Base-by-base conservation (phyloP, 306 rosid genomes). In the Prunus mira region DNA sequence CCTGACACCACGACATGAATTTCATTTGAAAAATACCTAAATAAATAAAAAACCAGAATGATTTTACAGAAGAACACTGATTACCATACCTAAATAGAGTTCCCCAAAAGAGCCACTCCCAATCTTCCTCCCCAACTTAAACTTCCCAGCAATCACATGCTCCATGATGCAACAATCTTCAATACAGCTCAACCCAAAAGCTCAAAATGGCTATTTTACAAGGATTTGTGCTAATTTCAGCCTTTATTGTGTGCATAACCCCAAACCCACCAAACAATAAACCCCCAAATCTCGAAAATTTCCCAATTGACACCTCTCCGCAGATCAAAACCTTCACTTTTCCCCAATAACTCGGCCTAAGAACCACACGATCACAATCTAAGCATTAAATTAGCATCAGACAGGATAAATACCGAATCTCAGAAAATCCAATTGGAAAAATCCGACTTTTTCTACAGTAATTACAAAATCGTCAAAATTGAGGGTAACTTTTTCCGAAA, bases 71-170 rank as follows among this genome's bases (percentile, higher is more conserved):
- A 54, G 60, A 75, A 57, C 18, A 17, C 25, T 73, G 27, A 58
- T 47, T 71, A 47, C 4, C 75, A 61, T 49, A 89, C 99, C 97
- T 84, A 96, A 60, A 91, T 92, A 96, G 32, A 96, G 99, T 89
- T 96, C 99, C 65, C 99, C 99, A 72, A 96, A 96, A 71, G 99
- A 96, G 65, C 99, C 99, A 81, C 99, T 92, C 47, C 99, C 99
- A 83, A 96, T 96, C 89, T 96, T 96, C 86, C 97, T 92, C 77
- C 99, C 99, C 28, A 96, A 84, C 86, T 91, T 96, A 78, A 96
- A 96, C 88, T 87, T 93, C 6, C 93, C 95, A 77, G 86, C 98
- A 86, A 96, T 82, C 82, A 91, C 97, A 84, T 88, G 98, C 74
- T 96, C 99, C 99, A 96, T 96, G 74, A 81, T 87, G 79, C 80